These are phyloP conservation scores for Alternaria solani DNA, from an alignment of 2,329 filamentous ascomycete species.

Conservation along the genomic window DNA sequence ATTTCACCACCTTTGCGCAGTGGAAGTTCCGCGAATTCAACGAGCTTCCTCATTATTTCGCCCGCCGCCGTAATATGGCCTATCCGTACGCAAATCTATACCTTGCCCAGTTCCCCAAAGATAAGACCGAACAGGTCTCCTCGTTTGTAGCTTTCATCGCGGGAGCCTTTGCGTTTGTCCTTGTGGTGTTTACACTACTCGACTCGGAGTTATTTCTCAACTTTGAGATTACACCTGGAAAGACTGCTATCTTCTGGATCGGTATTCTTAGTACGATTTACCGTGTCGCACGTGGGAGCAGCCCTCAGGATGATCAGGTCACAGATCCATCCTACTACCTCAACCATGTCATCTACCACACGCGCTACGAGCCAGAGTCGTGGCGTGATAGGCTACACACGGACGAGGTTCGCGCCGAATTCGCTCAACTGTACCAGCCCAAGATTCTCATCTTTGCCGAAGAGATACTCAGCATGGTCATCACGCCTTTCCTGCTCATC, in stretches of 20 bases:
- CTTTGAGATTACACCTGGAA: conserved; percentile 89
- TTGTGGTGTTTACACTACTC: conserved; percentile 83
- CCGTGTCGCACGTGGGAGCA: conserved; percentile 80
- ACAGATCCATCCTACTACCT: conserved; percentile 93
- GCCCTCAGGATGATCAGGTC: conserved; percentile 84
- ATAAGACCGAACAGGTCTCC: conserved; percentile 86
- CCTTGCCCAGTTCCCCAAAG: conserved; percentile 94
- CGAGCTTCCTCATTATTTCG: conserved; percentile 90
- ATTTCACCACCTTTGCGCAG: conserved; percentile 91
- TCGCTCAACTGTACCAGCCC: conserved; percentile 88
- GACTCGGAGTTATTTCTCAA: conserved; percentile 90
- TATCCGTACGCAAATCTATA: conserved; percentile 92
- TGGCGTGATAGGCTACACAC: conserved; percentile 93
- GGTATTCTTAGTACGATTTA: conserved; percentile 83
- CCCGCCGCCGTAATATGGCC: conserved; percentile 90
- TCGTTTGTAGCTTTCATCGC: conserved; percentile 87
- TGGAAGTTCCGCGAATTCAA: conserved; percentile 99
- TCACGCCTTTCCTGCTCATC: conserved; percentile 88
- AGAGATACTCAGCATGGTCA: conserved; percentile 89
- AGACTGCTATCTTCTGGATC: conserved; percentile 90
- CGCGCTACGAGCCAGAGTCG: conserved; percentile 86
- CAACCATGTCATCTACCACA: conserved; percentile 88
- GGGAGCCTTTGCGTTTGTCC: conserved; percentile 84
- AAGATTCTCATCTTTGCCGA: conserved; percentile 92
- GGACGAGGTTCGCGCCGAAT: conserved; percentile 90